A percentile compares a stretch with the other conserved stretches of the same genome.
These are phyloP conservation scores for Fusarium verticillioides DNA, from an alignment of 2,329 filamentous ascomycete genomes.

Conservation along the genomic window DNA sequence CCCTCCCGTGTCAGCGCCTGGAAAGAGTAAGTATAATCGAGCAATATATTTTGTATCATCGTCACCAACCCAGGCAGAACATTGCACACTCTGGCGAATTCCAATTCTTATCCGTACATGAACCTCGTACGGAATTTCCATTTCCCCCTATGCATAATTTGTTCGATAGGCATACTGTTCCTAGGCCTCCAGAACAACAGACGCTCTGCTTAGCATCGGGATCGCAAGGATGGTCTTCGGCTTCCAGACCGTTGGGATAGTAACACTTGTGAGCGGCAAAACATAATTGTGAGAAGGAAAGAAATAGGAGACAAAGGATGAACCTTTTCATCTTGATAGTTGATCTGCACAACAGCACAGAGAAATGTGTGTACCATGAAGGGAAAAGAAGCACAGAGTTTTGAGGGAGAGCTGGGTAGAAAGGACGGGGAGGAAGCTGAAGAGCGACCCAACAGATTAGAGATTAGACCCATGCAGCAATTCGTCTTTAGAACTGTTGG, in stretches of 20 bases:
- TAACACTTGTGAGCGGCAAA: slow-evolving; percentile 29
- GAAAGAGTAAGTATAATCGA: background rate
- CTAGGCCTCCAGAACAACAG: slow-evolving; percentile 36
- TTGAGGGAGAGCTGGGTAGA: background rate
- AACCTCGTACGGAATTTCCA: slow-evolving; percentile 38
- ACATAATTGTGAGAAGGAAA: slow-evolving; percentile 3
- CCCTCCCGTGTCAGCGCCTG: slow-evolving; percentile 38
- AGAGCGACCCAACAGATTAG: background rate
- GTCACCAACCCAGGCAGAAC: slow-evolving; percentile 21
- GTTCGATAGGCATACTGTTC: slow-evolving; percentile 37
- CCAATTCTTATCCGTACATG: slow-evolving; percentile 42
- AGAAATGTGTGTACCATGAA: background rate
- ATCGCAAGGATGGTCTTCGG: slow-evolving; percentile 34
- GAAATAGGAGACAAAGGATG: background rate
- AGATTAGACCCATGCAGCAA: background rate
- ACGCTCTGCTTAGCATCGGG: slow-evolving; percentile 29
- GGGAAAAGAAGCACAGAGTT: background rate
- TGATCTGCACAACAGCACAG: background rate
- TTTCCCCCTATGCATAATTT: slow-evolving; percentile 34
- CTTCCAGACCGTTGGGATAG: slow-evolving; percentile 33
- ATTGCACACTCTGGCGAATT: slow-evolving; percentile 31
- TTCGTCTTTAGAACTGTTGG: background rate
- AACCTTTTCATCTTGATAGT: slow-evolving; percentile 12
- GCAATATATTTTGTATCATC: background rate
- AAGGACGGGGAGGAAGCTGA: background rate